Evolutionary conservation across 805 yeast genomes (phyloP), one percentile per base, ranked within the genome.

Genomic region (Saccharomycopsis oosterbeekiorum): DNA sequence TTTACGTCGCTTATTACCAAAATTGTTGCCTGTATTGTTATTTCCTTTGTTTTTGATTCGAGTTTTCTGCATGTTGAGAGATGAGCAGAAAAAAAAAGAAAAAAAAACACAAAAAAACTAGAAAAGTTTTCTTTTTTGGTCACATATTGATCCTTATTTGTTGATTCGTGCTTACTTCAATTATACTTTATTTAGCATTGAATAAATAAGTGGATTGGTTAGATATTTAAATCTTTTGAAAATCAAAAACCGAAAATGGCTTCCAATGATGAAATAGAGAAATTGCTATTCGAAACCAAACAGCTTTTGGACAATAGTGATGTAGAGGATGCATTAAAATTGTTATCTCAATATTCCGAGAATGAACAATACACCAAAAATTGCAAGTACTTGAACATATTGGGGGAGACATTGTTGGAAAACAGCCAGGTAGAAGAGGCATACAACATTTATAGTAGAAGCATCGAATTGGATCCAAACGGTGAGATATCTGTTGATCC

Each of bases 361-460:
- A 43, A 60, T 11, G 65, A 71, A 19, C 69, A 73, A n/a, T 74
- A 74, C 57, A 68, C 74, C 40, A 72, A 79, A 1, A 75, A 75
- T 59, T 78, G 84, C 50, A 74, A 70, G 11, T 75, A 72, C 64
- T 69, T 85, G 58, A 86, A 85, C 67, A 67, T 80, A 5, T 78
- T 83, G 55, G 96, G 94, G 9, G 97, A 92, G 70, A 80, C 86
- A 3, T 81, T 86, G 60, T 76, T 93, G 58, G 99, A 94, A 70
- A 78, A 78, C 59, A 92, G 94, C 61, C 84, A 87, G 65, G 82
- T 92, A 59, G 96, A 89, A 63, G 78, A 79, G 56, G 97, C 97
- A 0, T 88, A 85, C 70, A 80, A 82, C 5, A 74, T 84, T 14
- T 76, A 93, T 58, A 71, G 72, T 9, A 73, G 73, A 54, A 84